Evolutionary conservation across 2,329 filamentous ascomycete genomes (phyloP), one percentile per base, ranked within the genome.

Genomic region (Colletotrichum karsti): DNA sequence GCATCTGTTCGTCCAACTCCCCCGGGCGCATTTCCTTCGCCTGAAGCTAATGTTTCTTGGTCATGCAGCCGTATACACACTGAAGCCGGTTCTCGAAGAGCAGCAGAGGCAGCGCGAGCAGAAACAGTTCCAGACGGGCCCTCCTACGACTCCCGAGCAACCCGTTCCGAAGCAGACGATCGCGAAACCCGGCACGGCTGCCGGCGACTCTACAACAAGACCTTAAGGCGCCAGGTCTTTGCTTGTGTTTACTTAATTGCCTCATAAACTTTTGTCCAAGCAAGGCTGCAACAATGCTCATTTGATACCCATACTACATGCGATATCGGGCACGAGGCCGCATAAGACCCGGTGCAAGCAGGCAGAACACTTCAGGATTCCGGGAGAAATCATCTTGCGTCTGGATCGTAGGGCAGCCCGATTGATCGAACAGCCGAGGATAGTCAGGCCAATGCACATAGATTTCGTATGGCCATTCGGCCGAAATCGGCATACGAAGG

Each of bases 81-180:
- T 68, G 15, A 59, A 59, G 54, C 65, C 65, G 10, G 54, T 12
- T 15, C 46, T 68, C 12, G 46, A 68, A 59, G 39, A 64, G 33
- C 65, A 68, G n/a, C 37, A 54, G 39, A 65, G 26, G n/a, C 39
- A 51, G 46, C 46, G 46, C 46, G 46, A 41, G 13, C 44, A 64
- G 9, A 22, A 41, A 15, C 30, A 48, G 18, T 57, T 41, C 5
- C 35, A 42, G 20, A 26, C 44, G 4, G 37, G 13, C 24, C 35
- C 35, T 46, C 8, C 50, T 18, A 64, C 51, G 8, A 53, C 28
- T 33, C 12, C 35, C 24, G 39, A 64, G 20, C 30, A 41, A 13
- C 39, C 41, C 8, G n/a, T 22, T 15, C 8, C 53, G 44, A 59
- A 44, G 30, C 15, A 33, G 28, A 50, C 60, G 39, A 65, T 35